A percentile compares a stretch with the other conserved stretches of the same genome.
Evolutionary conservation across 495 filamentous ascomycete genomes (phyloP).

Genomic region (Neurospora terricola): DNA sequence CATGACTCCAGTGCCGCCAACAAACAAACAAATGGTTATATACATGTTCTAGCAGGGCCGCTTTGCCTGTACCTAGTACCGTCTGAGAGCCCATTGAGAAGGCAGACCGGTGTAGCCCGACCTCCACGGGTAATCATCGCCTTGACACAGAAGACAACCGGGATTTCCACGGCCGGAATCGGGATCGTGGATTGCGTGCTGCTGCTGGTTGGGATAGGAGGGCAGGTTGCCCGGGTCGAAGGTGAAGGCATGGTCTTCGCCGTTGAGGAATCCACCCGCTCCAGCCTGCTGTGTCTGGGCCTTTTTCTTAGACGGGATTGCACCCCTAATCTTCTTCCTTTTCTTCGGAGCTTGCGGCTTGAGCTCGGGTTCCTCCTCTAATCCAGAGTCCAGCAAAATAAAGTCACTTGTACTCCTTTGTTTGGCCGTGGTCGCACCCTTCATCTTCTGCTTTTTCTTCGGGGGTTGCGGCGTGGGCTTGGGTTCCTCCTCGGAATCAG

Average conservation of each 20-base stretch:
- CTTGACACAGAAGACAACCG: background rate
- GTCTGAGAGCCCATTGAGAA: background rate
- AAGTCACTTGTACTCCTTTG: background rate
- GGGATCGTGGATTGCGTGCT: background rate
- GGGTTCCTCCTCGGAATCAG: too few relatives aligned
- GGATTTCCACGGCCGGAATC: background rate
- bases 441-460: background rate
- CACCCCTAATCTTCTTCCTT: background rate
- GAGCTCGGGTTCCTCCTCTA: background rate
- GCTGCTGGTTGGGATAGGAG: background rate
- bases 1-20: too few relatives aligned
- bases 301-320: background rate
- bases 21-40: too few relatives aligned
- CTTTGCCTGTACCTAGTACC: background rate
- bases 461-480: background rate
- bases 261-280: background rate
- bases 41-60: too few relatives aligned
- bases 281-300: background rate
- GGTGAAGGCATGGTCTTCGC: background rate
- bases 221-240: background rate
- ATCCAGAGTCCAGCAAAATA: background rate
- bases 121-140: too few relatives aligned
- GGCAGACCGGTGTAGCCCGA: background rate
- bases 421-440: background rate
- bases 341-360: background rate